Evolutionary conservation across 257 asterid genomes (phyloP).

Genomic region (Mitragyna speciosa): DNA sequence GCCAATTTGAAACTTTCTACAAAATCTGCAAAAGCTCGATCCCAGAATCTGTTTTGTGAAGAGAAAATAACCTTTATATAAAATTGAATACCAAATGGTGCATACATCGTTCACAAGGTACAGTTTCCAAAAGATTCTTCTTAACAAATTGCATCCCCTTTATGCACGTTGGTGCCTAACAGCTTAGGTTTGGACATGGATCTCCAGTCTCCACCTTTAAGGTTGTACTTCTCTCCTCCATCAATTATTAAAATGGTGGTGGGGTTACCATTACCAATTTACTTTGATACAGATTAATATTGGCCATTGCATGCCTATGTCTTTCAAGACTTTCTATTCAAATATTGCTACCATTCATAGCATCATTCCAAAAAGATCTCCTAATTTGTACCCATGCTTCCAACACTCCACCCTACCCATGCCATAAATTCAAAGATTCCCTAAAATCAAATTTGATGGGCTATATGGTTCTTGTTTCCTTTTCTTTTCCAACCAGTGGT

Average conservation of each 20-base stretch:
- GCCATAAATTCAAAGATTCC: slow-evolving; percentile 10
- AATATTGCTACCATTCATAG: slow-evolving; percentile 3
- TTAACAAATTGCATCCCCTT: neutral
- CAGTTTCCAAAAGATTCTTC: neutral
- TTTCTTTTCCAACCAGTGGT: slow-evolving; percentile 10
- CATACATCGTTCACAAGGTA: no score
- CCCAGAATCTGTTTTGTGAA: neutral
- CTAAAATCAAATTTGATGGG: slow-evolving; percentile 10
- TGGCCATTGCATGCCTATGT: neutral
- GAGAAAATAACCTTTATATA: neutral
- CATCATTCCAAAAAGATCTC: slow-evolving; percentile 36
- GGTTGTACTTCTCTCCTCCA: slow-evolving; percentile 35
- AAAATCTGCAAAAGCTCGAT: neutral
- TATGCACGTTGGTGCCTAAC: neutral
- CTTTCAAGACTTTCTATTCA: neutral
- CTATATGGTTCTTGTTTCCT: neutral
- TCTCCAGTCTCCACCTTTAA: neutral
- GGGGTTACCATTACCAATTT: slow-evolving; percentile 17
- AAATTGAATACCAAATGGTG: neutral
- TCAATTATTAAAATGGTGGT: slow-evolving; percentile 41
- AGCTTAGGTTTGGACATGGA: neutral
- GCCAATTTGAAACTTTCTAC: no score
- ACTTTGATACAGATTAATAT: slow-evolving; percentile 14
- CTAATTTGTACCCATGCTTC: slow-evolving; percentile 8
- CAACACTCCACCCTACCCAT: neutral